Evolutionary conservation across 495 filamentous ascomycete species (phyloP).

Genomic region (Cenococcum geophilum): DNA sequence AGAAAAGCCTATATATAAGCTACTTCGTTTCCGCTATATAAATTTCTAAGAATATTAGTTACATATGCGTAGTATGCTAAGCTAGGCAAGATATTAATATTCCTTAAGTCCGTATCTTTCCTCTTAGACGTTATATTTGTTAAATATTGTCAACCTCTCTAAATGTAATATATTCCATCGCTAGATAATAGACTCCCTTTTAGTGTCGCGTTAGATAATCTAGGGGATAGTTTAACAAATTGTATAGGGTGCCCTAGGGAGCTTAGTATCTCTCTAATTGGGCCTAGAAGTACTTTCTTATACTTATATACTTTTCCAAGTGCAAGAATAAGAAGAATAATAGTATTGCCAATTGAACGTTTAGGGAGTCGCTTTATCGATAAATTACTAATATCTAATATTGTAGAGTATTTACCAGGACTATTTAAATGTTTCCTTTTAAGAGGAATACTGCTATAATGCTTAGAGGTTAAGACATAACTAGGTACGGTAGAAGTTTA

Average conservation of each 20-base stretch:
- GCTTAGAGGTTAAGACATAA: background rate
- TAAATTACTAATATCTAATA: conserved; percentile 9
- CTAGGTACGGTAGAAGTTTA: conserved; percentile 17
- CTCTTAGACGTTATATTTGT: background rate
- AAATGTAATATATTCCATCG: background rate
- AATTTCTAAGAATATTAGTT: conserved; percentile 75
- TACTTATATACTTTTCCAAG: conserved; percentile 76
- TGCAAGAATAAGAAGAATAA: conserved; percentile 77
- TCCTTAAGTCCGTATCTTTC: conserved; percentile 39
- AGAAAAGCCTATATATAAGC: conserved; percentile 79
- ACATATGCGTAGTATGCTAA: conserved; percentile 83
- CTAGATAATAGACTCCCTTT: background rate
- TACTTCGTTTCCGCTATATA: conserved; percentile 69
- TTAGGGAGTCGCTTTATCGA: conserved; percentile 37
- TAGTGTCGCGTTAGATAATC: conserved; percentile 21
- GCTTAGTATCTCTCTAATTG: conserved; percentile 41
- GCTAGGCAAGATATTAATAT: conserved; percentile 84
- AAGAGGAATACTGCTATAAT: conserved; percentile 14
- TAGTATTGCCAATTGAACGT: conserved; percentile 62
- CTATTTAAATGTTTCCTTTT: conserved; percentile 54
- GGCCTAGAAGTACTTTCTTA: conserved; percentile 55
- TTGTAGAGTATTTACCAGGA: conserved; percentile 16
- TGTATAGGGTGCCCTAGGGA: conserved; percentile 16
- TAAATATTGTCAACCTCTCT: conserved; percentile 62
- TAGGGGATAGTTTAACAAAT: conserved; percentile 21